A percentile compares a stretch with the other conserved stretches of the same genome.
Conservation (phyloP, 306 rosid genomes). For the Rosa multiflora region DNA sequence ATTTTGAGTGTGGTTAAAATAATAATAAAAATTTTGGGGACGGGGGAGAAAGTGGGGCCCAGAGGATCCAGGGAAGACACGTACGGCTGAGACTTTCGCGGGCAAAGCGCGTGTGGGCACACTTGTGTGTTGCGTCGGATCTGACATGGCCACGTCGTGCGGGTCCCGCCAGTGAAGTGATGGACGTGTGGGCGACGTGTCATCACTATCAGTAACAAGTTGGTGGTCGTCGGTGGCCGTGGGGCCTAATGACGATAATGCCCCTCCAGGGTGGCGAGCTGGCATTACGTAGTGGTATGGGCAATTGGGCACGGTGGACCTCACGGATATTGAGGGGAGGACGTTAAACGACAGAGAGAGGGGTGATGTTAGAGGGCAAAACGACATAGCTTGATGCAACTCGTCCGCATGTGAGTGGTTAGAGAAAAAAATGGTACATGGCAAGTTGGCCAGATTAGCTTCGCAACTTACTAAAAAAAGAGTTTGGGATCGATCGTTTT, state of each 20-base stretch:
- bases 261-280: not conserved
- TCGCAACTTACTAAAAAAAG: not conserved
- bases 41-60: conserved; percentile 19
- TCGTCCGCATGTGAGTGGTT: not conserved
- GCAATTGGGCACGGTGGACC: not conserved
- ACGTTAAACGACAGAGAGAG: not conserved
- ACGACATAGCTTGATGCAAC: not conserved
- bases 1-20: not conserved
- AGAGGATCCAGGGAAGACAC: conserved; percentile 22
- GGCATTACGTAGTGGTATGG: not conserved
- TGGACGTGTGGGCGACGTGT: conserved; percentile 39
- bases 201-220: conserved; percentile 26
- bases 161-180: conserved; percentile 35
- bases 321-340: not conserved
- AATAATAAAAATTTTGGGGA: not conserved
- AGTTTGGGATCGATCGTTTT: not conserved
- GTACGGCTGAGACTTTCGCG: conserved; percentile 28
- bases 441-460: not conserved
- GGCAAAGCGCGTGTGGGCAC: conserved; percentile 52
- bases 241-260: conserved; percentile 2
- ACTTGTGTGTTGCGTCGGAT: conserved; percentile 46
- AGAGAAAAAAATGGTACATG: not conserved
- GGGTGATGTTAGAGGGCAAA: not conserved
- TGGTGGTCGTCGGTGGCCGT: conserved; percentile 53
- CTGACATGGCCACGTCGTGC: conserved; percentile 74